Conservation (phyloP, 2,329 filamentous ascomycete species). For the Ophiocordyceps camponoti-rufipedis region DNA sequence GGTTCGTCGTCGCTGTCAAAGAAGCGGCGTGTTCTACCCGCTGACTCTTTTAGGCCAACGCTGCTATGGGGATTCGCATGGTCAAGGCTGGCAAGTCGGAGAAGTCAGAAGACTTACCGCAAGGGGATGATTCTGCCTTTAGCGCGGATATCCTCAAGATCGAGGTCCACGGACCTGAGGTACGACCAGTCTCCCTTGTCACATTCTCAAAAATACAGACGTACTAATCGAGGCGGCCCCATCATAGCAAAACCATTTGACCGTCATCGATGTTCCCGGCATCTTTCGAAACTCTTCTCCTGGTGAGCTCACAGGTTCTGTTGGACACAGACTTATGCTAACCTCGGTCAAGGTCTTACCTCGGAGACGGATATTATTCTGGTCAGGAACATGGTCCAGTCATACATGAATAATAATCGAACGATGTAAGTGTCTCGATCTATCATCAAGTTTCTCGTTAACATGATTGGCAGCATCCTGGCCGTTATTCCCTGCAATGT, state of each 20-base stretch:
- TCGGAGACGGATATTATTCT: slow-evolving; percentile 24
- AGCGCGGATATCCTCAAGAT: slow-evolving; percentile 24
- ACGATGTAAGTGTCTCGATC: too few species aligned
- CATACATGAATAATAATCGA: slow-evolving; percentile 24
- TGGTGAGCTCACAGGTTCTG: not conserved
- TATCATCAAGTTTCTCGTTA: too few species aligned
- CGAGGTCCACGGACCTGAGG: slow-evolving; percentile 24
- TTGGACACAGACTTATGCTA: not conserved
- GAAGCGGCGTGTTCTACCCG: not conserved
- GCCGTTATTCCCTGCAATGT: slow-evolving; percentile 23
- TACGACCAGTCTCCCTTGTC: too few species aligned
- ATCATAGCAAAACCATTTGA: slow-evolving; percentile 25
- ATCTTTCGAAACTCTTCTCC: slow-evolving; percentile 24
- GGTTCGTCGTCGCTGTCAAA: slow-evolving; percentile 8
- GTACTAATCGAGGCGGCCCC: too few species aligned
- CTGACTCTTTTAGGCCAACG: slow-evolving; percentile 15
- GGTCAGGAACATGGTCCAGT: slow-evolving; percentile 26
- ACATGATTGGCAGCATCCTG: too few species aligned
- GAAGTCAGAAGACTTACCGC: too few species aligned
- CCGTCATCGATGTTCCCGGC: slow-evolving; percentile 34
- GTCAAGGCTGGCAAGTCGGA: too few species aligned
- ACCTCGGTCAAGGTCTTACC: slow-evolving; percentile 15
- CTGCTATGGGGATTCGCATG: slow-evolving; percentile 26
- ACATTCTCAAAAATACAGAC: too few species aligned
- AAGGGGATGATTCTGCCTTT: too few species aligned